Evolutionary conservation across 2,329 filamentous ascomycete genomes (phyloP).

Genomic region (Penicillium sp.): DNA sequence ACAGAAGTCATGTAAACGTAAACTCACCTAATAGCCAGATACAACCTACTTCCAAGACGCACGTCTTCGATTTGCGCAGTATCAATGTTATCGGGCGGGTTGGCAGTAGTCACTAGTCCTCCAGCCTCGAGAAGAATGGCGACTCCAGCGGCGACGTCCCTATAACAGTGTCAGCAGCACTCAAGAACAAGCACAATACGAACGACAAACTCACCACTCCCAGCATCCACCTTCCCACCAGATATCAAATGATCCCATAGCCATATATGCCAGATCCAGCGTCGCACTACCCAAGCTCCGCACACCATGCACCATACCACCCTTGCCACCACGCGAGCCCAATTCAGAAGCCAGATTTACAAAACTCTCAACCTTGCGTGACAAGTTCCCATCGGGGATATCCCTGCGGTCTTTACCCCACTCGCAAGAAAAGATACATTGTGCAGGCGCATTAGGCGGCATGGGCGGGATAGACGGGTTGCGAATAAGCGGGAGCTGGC

Average conservation of each 20-base stretch:
- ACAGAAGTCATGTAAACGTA: neutral
- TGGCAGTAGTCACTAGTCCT: conserved; percentile 68
- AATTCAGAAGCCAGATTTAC: conserved; percentile 68
- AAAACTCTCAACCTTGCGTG: conserved; percentile 69
- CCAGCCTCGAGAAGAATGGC: conserved; percentile 69
- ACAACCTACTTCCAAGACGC: conserved; percentile 62
- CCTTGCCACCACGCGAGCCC: conserved; percentile 58
- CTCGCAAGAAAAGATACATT: conserved; percentile 69
- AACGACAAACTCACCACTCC: conserved; percentile 57
- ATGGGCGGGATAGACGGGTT: conserved; percentile 59
- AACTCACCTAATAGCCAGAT: conserved; percentile 62
- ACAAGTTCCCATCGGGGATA: conserved; percentile 61
- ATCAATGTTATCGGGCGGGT: conserved; percentile 58
- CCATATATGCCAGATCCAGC: conserved; percentile 68
- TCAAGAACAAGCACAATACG: neutral
- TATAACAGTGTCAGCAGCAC: conserved; percentile 7
- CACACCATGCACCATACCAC: conserved; percentile 75
- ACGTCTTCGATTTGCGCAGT: conserved; percentile 57
- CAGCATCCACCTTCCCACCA: conserved; percentile 81
- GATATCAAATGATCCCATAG: conserved; percentile 71
- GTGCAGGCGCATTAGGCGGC: conserved; percentile 60
- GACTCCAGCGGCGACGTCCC: conserved; percentile 71
- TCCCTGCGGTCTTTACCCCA: conserved; percentile 76
- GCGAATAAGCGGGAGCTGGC: conserved; percentile 59
- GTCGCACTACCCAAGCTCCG: conserved; percentile 69